Evolutionary conservation across 2,329 filamentous ascomycete species (phyloP), one percentile per base, ranked within the genome.

Genomic region (Celoporthe dispersa): DNA sequence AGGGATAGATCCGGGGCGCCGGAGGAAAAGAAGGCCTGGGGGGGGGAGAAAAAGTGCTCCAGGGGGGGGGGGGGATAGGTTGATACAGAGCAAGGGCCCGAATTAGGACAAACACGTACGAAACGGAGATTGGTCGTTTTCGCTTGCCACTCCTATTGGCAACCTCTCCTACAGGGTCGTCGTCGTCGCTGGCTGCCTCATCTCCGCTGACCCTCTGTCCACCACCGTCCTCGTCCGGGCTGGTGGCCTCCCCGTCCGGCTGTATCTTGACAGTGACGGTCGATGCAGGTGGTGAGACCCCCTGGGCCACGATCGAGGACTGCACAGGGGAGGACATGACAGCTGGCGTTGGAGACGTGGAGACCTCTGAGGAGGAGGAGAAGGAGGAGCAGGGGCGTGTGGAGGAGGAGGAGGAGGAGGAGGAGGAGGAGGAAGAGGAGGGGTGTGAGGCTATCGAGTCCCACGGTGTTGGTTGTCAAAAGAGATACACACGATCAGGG

Each of bases 41-140:
- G 37, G 68, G 12, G 2, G 37, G 68, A 14, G 3, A 37, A 5
- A 5, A 28, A 16, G 28, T 51, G 48, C 61, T 60, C 61, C 3
- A 61, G 66, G 57, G 12, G 44, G 6, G 39, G 73, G 71, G 69
- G 76, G 41, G 41, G 71, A 66, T 62, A 55, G 67, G 51, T 39
- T 67, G 55, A 48, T 39, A 35, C 28, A 39, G 41, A 51, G 28
- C 44, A 72, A 57, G 63, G 25, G 31, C 48, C 2, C 65, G 33
- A n/a, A 65, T 22, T 31, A 62, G 61, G 67, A 67, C n/a, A 61
- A 67, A 37, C 55, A 83, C 83, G 75, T 84, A 89, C 87, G 87
- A 89, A 71, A 89, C 87, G 70, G 87, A 88, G 64, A 88, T 83
- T 71, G 86, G 86, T 70, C 88, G 83, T 78, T 89, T 90, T 72